Evolutionary conservation across 2,329 filamentous ascomycete genomes (phyloP).

Genomic region (Nemania sp.): DNA sequence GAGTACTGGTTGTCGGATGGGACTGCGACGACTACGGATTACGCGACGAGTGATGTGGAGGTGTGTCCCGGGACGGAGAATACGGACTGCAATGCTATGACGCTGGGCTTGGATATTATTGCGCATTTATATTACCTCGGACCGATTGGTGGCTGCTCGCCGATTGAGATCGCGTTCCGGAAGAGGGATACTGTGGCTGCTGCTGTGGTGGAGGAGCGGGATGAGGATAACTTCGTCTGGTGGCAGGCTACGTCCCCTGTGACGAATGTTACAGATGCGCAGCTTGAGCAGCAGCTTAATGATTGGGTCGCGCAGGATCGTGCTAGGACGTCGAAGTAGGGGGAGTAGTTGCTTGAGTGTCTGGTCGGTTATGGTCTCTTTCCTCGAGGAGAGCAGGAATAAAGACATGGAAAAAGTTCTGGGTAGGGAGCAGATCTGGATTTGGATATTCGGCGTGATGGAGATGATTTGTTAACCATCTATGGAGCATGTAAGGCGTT

Average conservation of each 20-base stretch:
- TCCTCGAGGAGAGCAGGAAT: neutral
- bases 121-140: conserved; percentile 56
- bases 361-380: no score
- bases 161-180: conserved; percentile 31
- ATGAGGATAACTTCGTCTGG: conserved; percentile 12
- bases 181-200: conserved; percentile 26
- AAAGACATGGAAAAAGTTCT: neutral
- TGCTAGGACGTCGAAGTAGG: neutral
- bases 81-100: conserved; percentile 52
- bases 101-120: conserved; percentile 46
- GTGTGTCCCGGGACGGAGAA: conserved; percentile 55
- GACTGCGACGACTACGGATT: conserved; percentile 39
- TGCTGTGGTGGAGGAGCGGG: no score
- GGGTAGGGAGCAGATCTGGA: neutral
- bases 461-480: conserved; percentile 3
- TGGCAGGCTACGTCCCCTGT: conserved; percentile 30
- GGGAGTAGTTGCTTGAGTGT: no score
- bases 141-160: conserved; percentile 46
- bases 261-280: conserved; percentile 30
- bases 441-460: neutral
- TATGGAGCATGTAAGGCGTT: conserved; percentile 14
- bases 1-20: conserved; percentile 66
- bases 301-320: conserved; percentile 34
- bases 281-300: conserved; percentile 32
- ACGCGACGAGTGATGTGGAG: conserved; percentile 46